Evolutionary conservation across 352 stramenopile genomes (phyloP).

Genomic region (Pythium apleroticum): DNA sequence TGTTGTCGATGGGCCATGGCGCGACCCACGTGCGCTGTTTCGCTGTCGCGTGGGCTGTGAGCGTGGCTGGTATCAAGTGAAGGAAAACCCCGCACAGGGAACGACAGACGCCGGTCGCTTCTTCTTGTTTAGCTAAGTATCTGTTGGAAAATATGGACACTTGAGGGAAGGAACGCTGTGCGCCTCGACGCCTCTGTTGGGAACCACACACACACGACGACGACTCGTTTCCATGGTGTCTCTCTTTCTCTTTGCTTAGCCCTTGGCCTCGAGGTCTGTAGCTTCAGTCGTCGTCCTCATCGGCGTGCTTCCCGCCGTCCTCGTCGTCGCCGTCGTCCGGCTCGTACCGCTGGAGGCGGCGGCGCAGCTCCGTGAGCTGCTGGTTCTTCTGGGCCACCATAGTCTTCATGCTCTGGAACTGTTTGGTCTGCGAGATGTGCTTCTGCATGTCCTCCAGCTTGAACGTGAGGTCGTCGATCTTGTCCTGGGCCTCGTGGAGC

Average conservation of each 20-base stretch:
- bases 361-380: slow-evolving; percentile 63
- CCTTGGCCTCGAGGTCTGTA: background rate
- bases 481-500: slow-evolving; percentile 51
- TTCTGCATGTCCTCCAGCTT: slow-evolving; percentile 59
- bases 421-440: slow-evolving; percentile 74
- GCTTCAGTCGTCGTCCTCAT: slow-evolving; percentile 35
- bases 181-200: slow-evolving; percentile 3
- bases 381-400: slow-evolving; percentile 85
- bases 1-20: slow-evolving; percentile 14
- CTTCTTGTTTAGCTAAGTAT: slow-evolving; percentile 10
- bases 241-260: background rate
- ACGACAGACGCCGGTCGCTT: background rate
- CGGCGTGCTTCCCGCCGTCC: slow-evolving; percentile 46
- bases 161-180: slow-evolving; percentile 2
- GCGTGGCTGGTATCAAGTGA: slow-evolving; percentile 1
- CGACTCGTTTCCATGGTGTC: background rate
- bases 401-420: slow-evolving; percentile 85
- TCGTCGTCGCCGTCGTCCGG: slow-evolving; percentile 61
- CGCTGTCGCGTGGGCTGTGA: background rate
- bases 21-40: background rate
- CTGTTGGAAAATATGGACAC: slow-evolving; percentile 4
- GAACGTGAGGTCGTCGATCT: slow-evolving; percentile 53
- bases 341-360: slow-evolving; percentile 76
- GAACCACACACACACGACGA: background rate
- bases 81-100: background rate